Conservation (phyloP, 140 eudicot species). For the Bidens hawaiensis region DNA sequence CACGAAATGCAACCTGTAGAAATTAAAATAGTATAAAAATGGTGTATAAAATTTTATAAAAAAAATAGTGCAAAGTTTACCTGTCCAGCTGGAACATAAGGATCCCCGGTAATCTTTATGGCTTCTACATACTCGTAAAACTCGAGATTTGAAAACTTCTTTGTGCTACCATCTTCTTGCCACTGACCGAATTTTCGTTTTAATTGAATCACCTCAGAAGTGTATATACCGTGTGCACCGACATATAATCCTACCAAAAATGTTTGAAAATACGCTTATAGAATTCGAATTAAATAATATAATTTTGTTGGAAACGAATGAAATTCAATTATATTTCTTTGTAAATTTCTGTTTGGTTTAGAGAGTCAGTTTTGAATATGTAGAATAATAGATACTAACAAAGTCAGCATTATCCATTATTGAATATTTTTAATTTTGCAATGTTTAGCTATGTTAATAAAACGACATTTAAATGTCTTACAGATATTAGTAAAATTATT, state of each 20-base stretch:
- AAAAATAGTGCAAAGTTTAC: conserved; percentile 25
- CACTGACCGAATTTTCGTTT: conserved; percentile 92
- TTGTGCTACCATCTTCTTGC: conserved; percentile 58
- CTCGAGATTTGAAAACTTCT: conserved; percentile 50
- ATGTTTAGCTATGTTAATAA: background rate
- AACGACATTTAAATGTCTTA: background rate
- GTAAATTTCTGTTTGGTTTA: background rate
- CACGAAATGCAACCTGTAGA: conserved; percentile 94
- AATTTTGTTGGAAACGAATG: background rate
- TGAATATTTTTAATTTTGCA: background rate
- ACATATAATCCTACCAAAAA: conserved; percentile 67
- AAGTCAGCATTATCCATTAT: background rate
- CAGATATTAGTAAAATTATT: background rate
- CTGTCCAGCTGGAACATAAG: conserved; percentile 94
- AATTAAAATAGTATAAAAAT: background rate
- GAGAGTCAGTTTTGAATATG: background rate
- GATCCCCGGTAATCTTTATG: conserved; percentile 86
- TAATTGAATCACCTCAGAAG: conserved; percentile 83
- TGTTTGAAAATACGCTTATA: background rate
- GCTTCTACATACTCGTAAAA: conserved; percentile 98
- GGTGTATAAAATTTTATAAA: background rate
- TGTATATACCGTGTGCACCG: conserved; percentile 77
- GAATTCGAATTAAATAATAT: background rate
- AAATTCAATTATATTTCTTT: background rate
- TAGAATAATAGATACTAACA: background rate